Evolutionary conservation across 768 basidiomycete species (phyloP).

Genomic region (Exidia glandulosa): DNA sequence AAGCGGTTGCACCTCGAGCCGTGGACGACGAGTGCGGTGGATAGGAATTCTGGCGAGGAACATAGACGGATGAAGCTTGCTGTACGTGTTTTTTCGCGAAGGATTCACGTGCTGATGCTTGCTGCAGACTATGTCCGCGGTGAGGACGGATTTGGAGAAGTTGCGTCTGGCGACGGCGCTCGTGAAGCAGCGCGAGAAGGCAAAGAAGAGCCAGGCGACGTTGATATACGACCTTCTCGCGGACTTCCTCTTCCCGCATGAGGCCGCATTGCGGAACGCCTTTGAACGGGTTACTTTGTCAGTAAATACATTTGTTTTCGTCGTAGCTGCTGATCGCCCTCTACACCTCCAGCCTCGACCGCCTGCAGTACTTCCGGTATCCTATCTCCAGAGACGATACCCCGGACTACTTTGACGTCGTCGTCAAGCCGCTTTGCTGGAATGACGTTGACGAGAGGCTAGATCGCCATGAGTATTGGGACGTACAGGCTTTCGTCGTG

Average conservation of each 20-base stretch:
- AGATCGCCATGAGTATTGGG: slow-evolving; percentile 73
- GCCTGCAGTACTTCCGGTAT: slow-evolving; percentile 62
- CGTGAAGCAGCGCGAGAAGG: slow-evolving; percentile 66
- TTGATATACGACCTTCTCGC: slow-evolving; percentile 57
- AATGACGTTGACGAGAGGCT: slow-evolving; percentile 69
- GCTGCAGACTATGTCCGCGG: slow-evolving; percentile 42
- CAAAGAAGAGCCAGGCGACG: slow-evolving; percentile 62
- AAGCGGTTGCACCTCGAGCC: slow-evolving; percentile 93
- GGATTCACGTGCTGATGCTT: not conserved
- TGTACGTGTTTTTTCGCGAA: slow-evolving; percentile 31
- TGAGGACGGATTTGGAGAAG: slow-evolving; percentile 68
- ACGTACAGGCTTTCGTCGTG: slow-evolving; percentile 64
- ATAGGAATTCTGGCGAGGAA: slow-evolving; percentile 61
- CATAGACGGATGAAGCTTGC: slow-evolving; percentile 76
- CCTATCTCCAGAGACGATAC: slow-evolving; percentile 73
- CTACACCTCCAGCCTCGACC: slow-evolving; percentile 47
- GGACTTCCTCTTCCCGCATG: slow-evolving; percentile 53
- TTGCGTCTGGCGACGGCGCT: slow-evolving; percentile 57
- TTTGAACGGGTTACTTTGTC: slow-evolving; percentile 52
- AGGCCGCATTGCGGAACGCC: slow-evolving; percentile 44
- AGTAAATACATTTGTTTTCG: not conserved
- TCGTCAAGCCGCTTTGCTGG: slow-evolving; percentile 86
- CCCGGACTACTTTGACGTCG: slow-evolving; percentile 83
- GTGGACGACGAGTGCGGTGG: slow-evolving; percentile 75
- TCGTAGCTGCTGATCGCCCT: slow-evolving; percentile 3